These are phyloP conservation scores for Irpex sp. DNA, from an alignment of 1,284 basidiomycete species.

Conservation along the genomic window DNA sequence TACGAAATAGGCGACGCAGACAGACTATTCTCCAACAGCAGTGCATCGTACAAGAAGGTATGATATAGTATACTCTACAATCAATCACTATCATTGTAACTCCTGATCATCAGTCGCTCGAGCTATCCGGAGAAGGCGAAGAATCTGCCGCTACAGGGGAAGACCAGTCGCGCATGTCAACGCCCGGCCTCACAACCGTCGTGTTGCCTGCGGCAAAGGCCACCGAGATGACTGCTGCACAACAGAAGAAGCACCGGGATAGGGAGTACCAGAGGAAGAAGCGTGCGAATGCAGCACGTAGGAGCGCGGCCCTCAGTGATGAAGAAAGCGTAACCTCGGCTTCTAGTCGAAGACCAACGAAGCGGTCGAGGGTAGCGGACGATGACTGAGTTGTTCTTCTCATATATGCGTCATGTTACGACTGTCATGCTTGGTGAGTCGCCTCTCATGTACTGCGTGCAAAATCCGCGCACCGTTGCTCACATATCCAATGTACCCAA, in stretches of 20 bases:
- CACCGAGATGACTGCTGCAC: slow-evolving; percentile 61
- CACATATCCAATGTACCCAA: slow-evolving; percentile 52
- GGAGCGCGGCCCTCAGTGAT: slow-evolving; percentile 40
- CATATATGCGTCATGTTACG: background rate
- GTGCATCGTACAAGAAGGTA: slow-evolving; percentile 67
- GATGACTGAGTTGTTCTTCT: slow-evolving; percentile 36
- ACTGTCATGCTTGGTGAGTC: background rate
- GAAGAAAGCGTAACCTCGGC: slow-evolving; percentile 55
- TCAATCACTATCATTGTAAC: background rate
- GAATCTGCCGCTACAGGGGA: slow-evolving; percentile 52
- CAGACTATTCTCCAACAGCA: slow-evolving; percentile 74
- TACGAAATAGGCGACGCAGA: slow-evolving; percentile 72
- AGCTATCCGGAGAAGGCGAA: slow-evolving; percentile 68
- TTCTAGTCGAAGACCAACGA: slow-evolving; percentile 45
- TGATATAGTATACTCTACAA: slow-evolving; percentile 6
- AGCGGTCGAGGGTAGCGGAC: slow-evolving; percentile 56
- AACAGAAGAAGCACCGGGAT: slow-evolving; percentile 67
- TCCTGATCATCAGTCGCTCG: slow-evolving; percentile 50
- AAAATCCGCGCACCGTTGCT: slow-evolving; percentile 9
- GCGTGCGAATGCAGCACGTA: slow-evolving; percentile 43
- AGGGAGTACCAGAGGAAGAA: slow-evolving; percentile 73
- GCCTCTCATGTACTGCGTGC: background rate
- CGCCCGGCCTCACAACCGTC: slow-evolving; percentile 65
- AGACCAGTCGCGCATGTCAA: slow-evolving; percentile 44
- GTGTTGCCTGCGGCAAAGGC: slow-evolving; percentile 65